phyloP scores from a whole-genome alignment of 306 rosid genomes.

The Lupinus albus region DNA sequence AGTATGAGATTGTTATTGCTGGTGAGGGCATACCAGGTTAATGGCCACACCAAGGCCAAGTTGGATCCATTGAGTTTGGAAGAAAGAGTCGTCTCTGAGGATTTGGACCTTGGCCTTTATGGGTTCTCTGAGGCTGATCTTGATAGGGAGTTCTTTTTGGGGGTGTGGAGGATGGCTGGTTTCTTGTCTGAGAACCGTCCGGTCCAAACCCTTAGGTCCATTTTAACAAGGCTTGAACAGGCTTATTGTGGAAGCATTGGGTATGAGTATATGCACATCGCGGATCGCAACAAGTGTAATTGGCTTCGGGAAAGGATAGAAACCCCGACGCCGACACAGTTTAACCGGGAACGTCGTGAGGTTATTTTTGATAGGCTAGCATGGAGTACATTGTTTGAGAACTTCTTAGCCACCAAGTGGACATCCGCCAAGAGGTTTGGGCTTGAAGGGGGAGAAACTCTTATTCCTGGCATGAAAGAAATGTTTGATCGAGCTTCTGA shows the following conservation, averaged over 20 bases:
- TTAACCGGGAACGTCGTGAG: constrained; percentile 72
- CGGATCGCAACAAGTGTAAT: constrained; percentile 80
- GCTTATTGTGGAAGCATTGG: constrained; percentile 96
- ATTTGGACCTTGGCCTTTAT: constrained; percentile 81
- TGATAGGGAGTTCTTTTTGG: constrained; percentile 91
- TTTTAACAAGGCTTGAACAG: constrained; percentile 91
- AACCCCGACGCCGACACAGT: constrained; percentile 72
- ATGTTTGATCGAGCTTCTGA: constrained; percentile 92
- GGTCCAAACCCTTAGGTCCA: constrained; percentile 87
- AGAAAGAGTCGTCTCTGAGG: constrained; percentile 64
- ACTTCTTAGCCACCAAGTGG: constrained; percentile 95
- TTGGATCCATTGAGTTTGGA: constrained; percentile 84
- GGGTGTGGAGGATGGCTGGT: constrained; percentile 97
- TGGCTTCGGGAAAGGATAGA: constrained; percentile 94
- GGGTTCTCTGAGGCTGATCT: constrained; percentile 96
- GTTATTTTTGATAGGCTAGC: constrained; percentile 91
- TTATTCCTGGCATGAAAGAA: constrained; percentile 97
- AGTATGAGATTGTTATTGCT: constrained; percentile 90
- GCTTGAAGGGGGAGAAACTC: constrained; percentile 89
- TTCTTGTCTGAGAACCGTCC: constrained; percentile 97
- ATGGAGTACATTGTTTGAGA: constrained; percentile 91
- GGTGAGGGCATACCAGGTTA: constrained; percentile 95
- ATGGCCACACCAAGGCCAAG: constrained; percentile 93
- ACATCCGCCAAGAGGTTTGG: constrained; percentile 91
- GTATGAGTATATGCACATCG: constrained; percentile 94